Evolutionary conservation across 1,284 basidiomycete species (phyloP).

Genomic region (Ustilago cynodontis): DNA sequence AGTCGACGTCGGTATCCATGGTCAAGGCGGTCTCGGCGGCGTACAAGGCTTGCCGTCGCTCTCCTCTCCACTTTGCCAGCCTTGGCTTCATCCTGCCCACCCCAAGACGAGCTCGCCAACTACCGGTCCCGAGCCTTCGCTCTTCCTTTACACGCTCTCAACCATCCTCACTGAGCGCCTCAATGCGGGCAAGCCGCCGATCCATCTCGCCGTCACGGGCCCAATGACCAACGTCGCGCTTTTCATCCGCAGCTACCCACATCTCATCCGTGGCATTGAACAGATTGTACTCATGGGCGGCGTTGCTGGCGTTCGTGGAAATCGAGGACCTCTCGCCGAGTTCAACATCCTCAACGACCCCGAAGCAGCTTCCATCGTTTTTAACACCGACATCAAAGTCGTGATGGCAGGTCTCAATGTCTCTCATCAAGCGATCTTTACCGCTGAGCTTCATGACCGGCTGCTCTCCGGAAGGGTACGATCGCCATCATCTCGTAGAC

Average conservation of each 20-base stretch:
- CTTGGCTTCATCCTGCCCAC: conserved; percentile 34
- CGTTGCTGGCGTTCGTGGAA: conserved; percentile 56
- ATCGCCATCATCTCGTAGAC: conserved; percentile 41
- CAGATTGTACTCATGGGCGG: conserved; percentile 66
- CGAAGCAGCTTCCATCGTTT: conserved; percentile 62
- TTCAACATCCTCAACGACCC: conserved; percentile 66
- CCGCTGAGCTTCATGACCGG: conserved; percentile 48
- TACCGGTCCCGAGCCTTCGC: conserved; percentile 42
- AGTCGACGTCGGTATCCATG: conserved; percentile 59
- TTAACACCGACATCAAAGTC: conserved; percentile 56
- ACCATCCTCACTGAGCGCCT: conserved; percentile 72
- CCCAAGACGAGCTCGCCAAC: conserved; percentile 43
- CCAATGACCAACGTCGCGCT: conserved; percentile 64
- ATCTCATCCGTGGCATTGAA: conserved; percentile 52
- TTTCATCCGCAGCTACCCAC: conserved; percentile 55
- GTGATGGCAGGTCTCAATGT: conserved; percentile 66
- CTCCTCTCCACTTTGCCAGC: conserved; percentile 39
- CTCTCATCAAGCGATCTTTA: conserved; percentile 62
- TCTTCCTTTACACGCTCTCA: conserved; percentile 53
- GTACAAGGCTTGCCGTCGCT: conserved; percentile 53
- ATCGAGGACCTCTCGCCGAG: conserved; percentile 56
- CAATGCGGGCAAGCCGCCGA: conserved; percentile 35
- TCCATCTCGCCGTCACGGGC: conserved; percentile 61
- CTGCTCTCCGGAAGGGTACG: conserved; percentile 28
- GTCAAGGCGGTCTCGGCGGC: conserved; percentile 61